Percentiles rank a stretch among this genome's conserved stretches.
Conservation (phyloP, 768 basidiomycete genomes). For the Galerina sulciceps region DNA sequence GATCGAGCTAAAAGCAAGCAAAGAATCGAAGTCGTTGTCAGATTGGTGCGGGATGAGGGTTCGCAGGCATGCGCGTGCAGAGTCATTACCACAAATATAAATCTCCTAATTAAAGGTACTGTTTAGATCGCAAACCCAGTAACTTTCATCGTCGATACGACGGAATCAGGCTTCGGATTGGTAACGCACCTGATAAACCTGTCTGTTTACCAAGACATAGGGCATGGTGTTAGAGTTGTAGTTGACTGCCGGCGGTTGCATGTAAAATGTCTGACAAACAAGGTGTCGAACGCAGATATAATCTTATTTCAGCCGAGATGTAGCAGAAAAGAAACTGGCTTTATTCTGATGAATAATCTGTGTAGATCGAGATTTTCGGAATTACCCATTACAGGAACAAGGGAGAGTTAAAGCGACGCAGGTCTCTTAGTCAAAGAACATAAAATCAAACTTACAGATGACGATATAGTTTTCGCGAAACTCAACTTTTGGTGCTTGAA, state of each 20-base stretch:
- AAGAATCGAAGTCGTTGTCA: neutral
- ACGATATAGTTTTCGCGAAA: constrained; percentile 48
- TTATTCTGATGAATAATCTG: constrained; percentile 47
- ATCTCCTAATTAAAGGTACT: neutral
- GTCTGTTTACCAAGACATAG: constrained; percentile 2
- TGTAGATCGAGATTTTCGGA: constrained; percentile 58
- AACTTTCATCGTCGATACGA: neutral
- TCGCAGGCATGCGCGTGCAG: neutral
- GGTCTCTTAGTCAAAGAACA: neutral
- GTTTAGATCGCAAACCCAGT: neutral
- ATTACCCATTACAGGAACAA: constrained; percentile 52
- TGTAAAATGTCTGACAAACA: neutral
- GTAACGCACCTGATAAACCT: constrained; percentile 6
- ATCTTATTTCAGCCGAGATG: neutral
- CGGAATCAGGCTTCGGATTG: constrained; percentile 12
- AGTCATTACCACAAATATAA: constrained; percentile 14
- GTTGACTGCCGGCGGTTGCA: constrained; percentile 11
- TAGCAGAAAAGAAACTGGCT: neutral
- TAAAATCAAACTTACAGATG: constrained; percentile 44
- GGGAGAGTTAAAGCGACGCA: neutral
- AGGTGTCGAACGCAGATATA: neutral
- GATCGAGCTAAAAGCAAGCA: too few species aligned
- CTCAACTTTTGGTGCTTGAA: constrained; percentile 48
- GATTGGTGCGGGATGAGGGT: neutral
- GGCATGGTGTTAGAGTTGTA: constrained; percentile 2